A percentile compares a stretch with the other conserved stretches of the same genome.
These are phyloP conservation scores for Hordeum vulgare DNA, from an alignment of 176 grass and related monocot genomes.

Conservation along the genomic window MorexV3_pseudomolecules_assembly NC_058523.1:200580351-200580850, in stretches of 20 bases:
- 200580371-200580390: neutral
- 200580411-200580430: neutral
- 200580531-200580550: neutral
- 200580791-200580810: neutral
- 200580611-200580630: constrained; percentile 3
- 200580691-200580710: neutral
- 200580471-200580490: constrained; percentile 11
- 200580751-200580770: neutral
- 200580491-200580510: neutral
- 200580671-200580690: neutral
- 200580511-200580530: neutral
- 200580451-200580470: neutral
- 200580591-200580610: neutral
- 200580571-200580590: neutral
- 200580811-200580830: neutral
- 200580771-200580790: neutral
- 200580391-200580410: neutral
- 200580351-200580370: neutral
- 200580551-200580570: neutral
- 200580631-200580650: neutral
- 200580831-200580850: neutral
- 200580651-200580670: neutral
- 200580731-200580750: neutral
- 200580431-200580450: neutral
- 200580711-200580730: neutral